phyloP scores from a whole-genome alignment of 148 eudicot species.

The Fagopyrum homotropicum region DNA sequence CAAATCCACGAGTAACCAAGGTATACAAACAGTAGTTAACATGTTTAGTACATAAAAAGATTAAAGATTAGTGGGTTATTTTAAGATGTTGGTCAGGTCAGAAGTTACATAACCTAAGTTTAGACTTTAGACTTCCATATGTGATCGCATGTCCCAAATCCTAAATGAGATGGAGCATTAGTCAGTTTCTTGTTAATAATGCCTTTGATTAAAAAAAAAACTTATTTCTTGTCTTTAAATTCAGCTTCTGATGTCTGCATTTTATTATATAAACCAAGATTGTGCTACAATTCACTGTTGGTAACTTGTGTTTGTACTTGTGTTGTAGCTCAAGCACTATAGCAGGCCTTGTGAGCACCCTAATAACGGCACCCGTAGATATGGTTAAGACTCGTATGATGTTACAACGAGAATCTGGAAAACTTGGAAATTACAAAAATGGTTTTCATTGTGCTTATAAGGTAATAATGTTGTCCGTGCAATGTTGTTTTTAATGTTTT shows the following conservation, averaged over 20 bases:
- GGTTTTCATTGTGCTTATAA: slow-evolving; percentile 85
- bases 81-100: neutral
- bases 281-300: slow-evolving; percentile 8
- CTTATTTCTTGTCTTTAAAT: neutral
- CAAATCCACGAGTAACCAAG: neutral
- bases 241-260: neutral
- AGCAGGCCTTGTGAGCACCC: slow-evolving; percentile 76
- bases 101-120: neutral
- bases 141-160: neutral
- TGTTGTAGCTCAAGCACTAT: slow-evolving; percentile 70
- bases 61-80: neutral
- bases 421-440: slow-evolving; percentile 49
- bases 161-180: neutral
- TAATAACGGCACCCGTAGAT: slow-evolving; percentile 82
- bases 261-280: neutral
- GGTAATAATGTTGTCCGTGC: slow-evolving; percentile 31
- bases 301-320: neutral
- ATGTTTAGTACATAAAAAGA: neutral
- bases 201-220: neutral
- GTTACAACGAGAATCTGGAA: slow-evolving; percentile 70
- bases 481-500: neutral
- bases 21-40: neutral
- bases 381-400: slow-evolving; percentile 93
- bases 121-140: neutral
- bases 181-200: neutral